A percentile compares a stretch with the other conserved stretches of the same genome.
phyloP scores from a whole-genome alignment of 495 filamentous ascomycete species.

The Xylaria intraflava region DNA sequence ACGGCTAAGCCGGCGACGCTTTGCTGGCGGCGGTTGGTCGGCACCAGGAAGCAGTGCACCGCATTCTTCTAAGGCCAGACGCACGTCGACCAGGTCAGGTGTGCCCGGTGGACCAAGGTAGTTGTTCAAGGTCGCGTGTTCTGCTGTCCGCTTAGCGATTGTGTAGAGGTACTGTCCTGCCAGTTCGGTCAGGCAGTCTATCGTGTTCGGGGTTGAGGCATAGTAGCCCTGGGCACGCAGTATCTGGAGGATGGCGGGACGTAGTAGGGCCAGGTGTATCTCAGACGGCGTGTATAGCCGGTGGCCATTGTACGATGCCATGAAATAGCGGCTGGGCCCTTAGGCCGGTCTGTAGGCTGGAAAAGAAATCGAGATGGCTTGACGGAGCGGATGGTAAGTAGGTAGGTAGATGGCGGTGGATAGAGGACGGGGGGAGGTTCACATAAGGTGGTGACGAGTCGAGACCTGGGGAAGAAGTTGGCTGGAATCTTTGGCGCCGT shows the following conservation, averaged over 20 bases:
- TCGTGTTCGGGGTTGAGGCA: conserved; percentile 61
- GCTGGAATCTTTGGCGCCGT: too few relatives aligned
- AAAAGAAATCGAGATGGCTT: not conserved
- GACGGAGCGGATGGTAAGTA: not conserved
- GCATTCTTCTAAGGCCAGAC: conserved; percentile 71
- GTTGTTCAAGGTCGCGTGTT: conserved; percentile 48
- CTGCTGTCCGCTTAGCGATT: conserved; percentile 57
- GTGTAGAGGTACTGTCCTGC: conserved; percentile 65
- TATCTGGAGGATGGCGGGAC: conserved; percentile 76
- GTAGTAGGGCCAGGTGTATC: conserved; percentile 58
- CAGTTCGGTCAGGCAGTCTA: conserved; percentile 73
- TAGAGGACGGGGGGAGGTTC: not conserved
- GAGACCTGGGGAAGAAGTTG: too few relatives aligned
- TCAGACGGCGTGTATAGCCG: conserved; percentile 8
- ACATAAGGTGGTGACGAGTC: too few relatives aligned
- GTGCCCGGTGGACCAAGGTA: conserved; percentile 20
- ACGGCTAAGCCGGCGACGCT: conserved; percentile 15
- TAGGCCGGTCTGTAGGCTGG: not conserved
- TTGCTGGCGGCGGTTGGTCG: conserved; percentile 30
- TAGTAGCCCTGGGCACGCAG: conserved; percentile 83
- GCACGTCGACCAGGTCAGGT: conserved; percentile 64
- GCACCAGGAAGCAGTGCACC: conserved; percentile 56
- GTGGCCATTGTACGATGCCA: conserved; percentile 11
- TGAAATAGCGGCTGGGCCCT: not conserved
- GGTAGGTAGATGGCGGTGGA: too few relatives aligned